These are phyloP conservation scores for Neoboletus brunneissimus DNA, from an alignment of 768 basidiomycete species.

Conservation along the genomic window DNA sequence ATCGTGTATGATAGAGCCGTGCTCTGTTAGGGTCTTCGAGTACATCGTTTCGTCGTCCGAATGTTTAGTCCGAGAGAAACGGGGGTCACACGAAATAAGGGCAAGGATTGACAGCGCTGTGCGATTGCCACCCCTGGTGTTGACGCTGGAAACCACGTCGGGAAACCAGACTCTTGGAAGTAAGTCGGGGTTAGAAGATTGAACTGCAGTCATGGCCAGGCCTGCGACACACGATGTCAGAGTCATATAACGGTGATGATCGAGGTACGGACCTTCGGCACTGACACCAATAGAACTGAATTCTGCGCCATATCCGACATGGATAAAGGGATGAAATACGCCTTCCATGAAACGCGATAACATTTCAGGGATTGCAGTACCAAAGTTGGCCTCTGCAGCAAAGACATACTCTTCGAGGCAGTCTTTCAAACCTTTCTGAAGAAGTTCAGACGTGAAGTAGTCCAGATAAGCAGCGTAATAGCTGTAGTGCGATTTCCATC, in stretches of 20 bases:
- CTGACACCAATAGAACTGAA: constrained; percentile 57
- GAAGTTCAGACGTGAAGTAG: constrained; percentile 48
- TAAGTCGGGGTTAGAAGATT: constrained; percentile 14
- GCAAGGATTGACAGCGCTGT: constrained; percentile 49
- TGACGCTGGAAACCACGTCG: constrained; percentile 14
- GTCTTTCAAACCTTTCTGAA: constrained; percentile 40
- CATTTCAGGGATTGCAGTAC: constrained; percentile 37
- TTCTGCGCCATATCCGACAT: constrained; percentile 60
- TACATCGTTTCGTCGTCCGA: constrained; percentile 33
- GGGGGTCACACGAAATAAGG: constrained; percentile 50
- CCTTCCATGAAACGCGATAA: constrained; percentile 54
- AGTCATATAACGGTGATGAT: constrained; percentile 37
- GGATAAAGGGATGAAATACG: constrained; percentile 63
- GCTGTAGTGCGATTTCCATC: constrained; percentile 29
- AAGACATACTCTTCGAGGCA: constrained; percentile 60
- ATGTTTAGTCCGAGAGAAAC: constrained; percentile 25
- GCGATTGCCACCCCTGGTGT: constrained; percentile 13
- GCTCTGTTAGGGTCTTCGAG: constrained; percentile 25
- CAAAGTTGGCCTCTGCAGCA: constrained; percentile 44
- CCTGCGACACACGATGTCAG: constrained; percentile 36
- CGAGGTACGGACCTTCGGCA: constrained; percentile 50
- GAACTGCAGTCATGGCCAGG: constrained; percentile 49
- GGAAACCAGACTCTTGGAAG: constrained; percentile 24
- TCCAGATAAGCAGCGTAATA: constrained; percentile 58
- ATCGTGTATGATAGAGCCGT: constrained; percentile 38